A percentile compares a stretch with the other conserved stretches of the same genome.
Conservation (phyloP, 345 rosid species). For the Boechera stricta region DNA sequence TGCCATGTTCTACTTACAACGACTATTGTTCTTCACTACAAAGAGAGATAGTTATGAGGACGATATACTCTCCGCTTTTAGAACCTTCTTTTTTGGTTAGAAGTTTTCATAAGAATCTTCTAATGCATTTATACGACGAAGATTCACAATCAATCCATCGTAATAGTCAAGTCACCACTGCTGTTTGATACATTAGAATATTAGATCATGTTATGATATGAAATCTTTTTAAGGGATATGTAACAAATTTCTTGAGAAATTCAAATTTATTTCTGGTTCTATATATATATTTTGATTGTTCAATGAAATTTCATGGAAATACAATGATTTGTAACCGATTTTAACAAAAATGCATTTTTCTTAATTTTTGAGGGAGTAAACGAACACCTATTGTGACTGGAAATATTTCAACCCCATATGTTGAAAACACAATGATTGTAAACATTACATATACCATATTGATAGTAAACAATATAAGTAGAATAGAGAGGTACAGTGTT, state of each 20-base stretch:
- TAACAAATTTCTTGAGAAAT: not conserved
- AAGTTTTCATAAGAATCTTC: slow-evolving; percentile 31
- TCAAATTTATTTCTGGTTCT: not conserved
- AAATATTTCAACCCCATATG: not conserved
- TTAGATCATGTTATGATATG: not conserved
- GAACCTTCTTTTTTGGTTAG: slow-evolving; percentile 34
- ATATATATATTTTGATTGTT: not conserved
- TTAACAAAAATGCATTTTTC: not conserved
- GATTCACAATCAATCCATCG: slow-evolving; percentile 23
- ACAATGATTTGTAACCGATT: not conserved
- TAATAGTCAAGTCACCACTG: slow-evolving; percentile 23
- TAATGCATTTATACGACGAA: slow-evolving; percentile 20
- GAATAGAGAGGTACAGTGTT: too few relatives aligned
- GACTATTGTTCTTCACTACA: slow-evolving; percentile 59
- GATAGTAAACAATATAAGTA: too few relatives aligned
- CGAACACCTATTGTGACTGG: too few relatives aligned
- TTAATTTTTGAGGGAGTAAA: too few relatives aligned
- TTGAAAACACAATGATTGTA: too few relatives aligned
- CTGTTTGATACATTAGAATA: slow-evolving; percentile 16
- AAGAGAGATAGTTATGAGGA: slow-evolving; percentile 48
- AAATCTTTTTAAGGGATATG: too few relatives aligned
- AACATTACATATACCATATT: too few relatives aligned
- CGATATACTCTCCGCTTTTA: slow-evolving; percentile 40
- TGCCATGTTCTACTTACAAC: slow-evolving; percentile 58
- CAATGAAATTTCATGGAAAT: not conserved